Conservation (phyloP, 202 grass and related monocot species). For the Bolboschoenoplectus hybrid region DNA sequence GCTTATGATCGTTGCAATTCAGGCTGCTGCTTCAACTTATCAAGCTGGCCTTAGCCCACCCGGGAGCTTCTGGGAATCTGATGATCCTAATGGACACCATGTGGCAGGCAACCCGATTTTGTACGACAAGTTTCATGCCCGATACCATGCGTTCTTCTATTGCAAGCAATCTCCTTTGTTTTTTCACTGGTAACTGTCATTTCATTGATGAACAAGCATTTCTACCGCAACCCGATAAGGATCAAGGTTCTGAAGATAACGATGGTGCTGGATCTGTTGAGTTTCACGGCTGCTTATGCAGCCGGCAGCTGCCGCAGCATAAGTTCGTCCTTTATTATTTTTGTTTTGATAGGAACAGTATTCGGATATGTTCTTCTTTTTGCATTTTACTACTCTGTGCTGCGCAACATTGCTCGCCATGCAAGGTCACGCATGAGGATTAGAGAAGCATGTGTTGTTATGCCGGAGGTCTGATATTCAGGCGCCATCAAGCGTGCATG, state of each 20-base stretch:
- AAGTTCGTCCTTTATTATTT: constrained; percentile 40
- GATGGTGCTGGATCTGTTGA: constrained; percentile 49
- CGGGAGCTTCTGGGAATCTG: constrained; percentile 58
- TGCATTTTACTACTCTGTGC: background rate
- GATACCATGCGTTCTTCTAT: constrained; percentile 56
- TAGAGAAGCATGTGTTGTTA: background rate
- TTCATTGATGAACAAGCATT: constrained; percentile 52
- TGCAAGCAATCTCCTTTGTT: constrained; percentile 58
- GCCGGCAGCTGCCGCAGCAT: constrained; percentile 60
- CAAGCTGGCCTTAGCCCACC: constrained; percentile 60
- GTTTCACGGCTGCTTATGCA: constrained; percentile 57
- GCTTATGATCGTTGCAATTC: constrained; percentile 54
- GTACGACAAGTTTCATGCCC: constrained; percentile 23
- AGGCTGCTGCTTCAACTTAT: constrained; percentile 53
- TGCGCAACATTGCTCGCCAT: background rate
- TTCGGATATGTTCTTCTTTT: constrained; percentile 5
- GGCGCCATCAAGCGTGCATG: background rate
- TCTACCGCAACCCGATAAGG: constrained; percentile 36
- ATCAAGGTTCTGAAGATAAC: constrained; percentile 42
- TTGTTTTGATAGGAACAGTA: background rate
- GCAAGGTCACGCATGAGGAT: background rate
- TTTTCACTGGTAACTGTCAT: constrained; percentile 55
- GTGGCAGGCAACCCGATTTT: constrained; percentile 46
- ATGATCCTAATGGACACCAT: background rate
- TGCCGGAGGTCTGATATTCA: background rate